phyloP scores from a whole-genome alignment of 495 filamentous ascomycete species.

The Aspergillus asperescens region DNA sequence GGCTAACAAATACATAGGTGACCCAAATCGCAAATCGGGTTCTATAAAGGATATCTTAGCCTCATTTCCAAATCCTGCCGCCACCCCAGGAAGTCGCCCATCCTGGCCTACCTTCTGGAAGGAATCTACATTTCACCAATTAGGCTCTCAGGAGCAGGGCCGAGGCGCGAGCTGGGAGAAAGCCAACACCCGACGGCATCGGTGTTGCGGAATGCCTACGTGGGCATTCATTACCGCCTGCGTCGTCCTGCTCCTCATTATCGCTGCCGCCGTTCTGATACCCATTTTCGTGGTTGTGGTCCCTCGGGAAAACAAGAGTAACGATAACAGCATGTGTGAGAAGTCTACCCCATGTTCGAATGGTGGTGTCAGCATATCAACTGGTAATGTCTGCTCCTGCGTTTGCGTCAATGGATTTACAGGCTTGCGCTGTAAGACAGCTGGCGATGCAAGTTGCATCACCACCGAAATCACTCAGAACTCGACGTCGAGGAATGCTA shows the following conservation, averaged over 20 bases:
- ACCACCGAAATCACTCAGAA: conserved; percentile 55
- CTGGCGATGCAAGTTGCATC: conserved; percentile 63
- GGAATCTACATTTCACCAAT: conserved; percentile 33
- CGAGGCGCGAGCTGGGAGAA: conserved; percentile 21
- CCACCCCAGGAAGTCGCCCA: conserved; percentile 47
- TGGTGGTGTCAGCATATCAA: conserved; percentile 69
- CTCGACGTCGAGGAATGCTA: conserved; percentile 57
- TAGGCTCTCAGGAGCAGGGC: conserved; percentile 26
- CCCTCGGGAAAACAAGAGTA: conserved; percentile 42
- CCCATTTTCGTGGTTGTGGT: conserved; percentile 79
- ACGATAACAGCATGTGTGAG: conserved; percentile 40
- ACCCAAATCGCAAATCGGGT: conserved; percentile 44
- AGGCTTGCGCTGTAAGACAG: conserved; percentile 63
- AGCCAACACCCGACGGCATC: conserved; percentile 22
- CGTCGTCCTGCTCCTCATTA: conserved; percentile 63
- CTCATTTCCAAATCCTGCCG: conserved; percentile 80
- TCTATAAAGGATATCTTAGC: conserved; percentile 86
- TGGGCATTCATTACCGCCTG: conserved; percentile 72
- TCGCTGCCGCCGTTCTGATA: conserved; percentile 82
- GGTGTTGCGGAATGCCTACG: conserved; percentile 74
- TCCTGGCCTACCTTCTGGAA: conserved; percentile 42
- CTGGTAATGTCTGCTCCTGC: conserved; percentile 67
- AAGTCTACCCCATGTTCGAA: conserved; percentile 61
- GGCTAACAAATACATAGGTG: conserved; percentile 11
- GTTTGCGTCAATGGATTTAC: conserved; percentile 83